phyloP scores from a whole-genome alignment of 2,329 filamentous ascomycete species.

The Nigrospora sphaerica region DNA sequence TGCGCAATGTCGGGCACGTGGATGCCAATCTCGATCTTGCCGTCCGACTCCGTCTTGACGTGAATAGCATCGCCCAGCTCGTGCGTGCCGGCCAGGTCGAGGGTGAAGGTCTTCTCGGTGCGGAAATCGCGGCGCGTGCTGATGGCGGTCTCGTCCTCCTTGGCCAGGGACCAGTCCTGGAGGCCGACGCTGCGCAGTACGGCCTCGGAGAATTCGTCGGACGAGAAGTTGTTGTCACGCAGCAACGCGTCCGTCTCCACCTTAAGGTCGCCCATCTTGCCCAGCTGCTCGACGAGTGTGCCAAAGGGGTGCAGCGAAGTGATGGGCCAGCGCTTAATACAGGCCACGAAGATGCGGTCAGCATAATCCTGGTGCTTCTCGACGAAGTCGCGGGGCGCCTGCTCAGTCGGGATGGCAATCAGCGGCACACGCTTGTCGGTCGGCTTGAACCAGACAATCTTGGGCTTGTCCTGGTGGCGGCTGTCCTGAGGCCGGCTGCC shows the following conservation, averaged over 20 bases:
- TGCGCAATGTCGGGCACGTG: conserved; percentile 94
- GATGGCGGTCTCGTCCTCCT: conserved; percentile 71
- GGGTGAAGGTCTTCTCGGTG: conserved; percentile 79
- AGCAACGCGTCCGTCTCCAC: conserved; percentile 96
- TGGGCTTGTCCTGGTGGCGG: conserved; percentile 90
- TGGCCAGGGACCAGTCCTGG: conserved; percentile 82
- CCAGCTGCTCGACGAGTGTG: conserved; percentile 92
- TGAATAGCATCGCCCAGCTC: conserved; percentile 92
- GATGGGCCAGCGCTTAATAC: conserved; percentile 99
- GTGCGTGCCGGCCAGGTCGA: conserved; percentile 81
- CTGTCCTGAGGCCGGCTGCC: conserved; percentile 72
- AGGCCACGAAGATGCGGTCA: conserved; percentile 96
- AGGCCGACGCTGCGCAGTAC: conserved; percentile 88
- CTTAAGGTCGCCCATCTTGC: conserved; percentile 93
- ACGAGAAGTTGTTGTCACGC: conserved; percentile 96
- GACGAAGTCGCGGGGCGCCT: conserved; percentile 94
- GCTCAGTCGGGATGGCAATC: conserved; percentile 96
- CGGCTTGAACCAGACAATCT: conserved; percentile 99
- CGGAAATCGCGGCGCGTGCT: conserved; percentile 83
- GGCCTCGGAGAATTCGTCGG: conserved; percentile 95
- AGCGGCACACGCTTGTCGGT: conserved; percentile 97
- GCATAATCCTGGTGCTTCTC: conserved; percentile 98
- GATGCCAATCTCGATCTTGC: conserved; percentile 86
- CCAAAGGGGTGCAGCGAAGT: conserved; percentile 99
- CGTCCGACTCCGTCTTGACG: conserved; percentile 75